Percentiles rank a stretch among this genome's conserved stretches.
Conservation (phyloP, 257 asterid genomes). For the Jacaranda copaia region DNA sequence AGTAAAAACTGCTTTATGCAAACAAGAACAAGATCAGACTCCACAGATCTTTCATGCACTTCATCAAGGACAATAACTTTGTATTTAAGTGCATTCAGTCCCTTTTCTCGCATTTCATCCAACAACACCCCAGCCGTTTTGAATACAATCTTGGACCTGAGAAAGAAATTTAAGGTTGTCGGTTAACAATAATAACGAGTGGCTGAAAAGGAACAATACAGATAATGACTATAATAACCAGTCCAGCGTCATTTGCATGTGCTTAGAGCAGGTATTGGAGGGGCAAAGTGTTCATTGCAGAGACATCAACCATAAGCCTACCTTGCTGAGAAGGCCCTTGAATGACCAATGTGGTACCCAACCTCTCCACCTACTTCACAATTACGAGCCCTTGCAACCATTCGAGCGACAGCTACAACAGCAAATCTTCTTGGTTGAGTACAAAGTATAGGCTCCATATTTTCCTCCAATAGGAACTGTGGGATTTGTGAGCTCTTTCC, state of each 20-base stretch:
- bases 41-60: conserved; percentile 99
- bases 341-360: conserved; percentile 98
- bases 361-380: conserved; percentile 94
- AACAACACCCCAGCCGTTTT: conserved; percentile 98
- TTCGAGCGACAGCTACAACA: conserved; percentile 93
- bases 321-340: conserved; percentile 81
- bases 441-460: conserved; percentile 86
- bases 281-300: conserved; percentile 13
- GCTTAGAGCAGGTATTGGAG: background rate
- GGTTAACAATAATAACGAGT: conserved; percentile 26
- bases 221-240: background rate
- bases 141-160: conserved; percentile 87
- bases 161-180: conserved; percentile 30
- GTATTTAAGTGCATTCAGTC: conserved; percentile 82
- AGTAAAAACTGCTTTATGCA: conserved; percentile 92
- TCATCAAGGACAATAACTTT: conserved; percentile 95
- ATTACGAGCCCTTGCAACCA: conserved; percentile 89
- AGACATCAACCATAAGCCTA: conserved; percentile 42
- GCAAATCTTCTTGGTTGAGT: conserved; percentile 99
- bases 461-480: conserved; percentile 81
- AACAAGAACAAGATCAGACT: conserved; percentile 96
- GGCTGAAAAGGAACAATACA: conserved; percentile 27
- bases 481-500: conserved; percentile 99
- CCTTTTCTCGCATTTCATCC: conserved; percentile 98
- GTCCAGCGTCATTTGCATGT: background rate